These are phyloP conservation scores for Clonostachys rhizophaga DNA, from an alignment of 2,329 filamentous ascomycete species.

Conservation along the genomic window DNA sequence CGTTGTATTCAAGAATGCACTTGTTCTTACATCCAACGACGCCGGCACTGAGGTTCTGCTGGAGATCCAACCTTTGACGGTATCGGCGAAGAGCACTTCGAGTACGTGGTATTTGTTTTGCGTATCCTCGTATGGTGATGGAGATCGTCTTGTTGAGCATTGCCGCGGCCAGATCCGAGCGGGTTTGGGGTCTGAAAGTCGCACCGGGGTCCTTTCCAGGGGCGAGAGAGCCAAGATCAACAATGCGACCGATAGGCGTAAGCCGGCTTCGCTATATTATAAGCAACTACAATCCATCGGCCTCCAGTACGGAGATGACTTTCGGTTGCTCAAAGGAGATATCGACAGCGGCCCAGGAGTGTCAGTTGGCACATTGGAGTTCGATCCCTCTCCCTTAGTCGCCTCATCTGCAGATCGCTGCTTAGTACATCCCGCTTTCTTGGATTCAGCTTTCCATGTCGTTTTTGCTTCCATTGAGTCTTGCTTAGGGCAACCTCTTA, in stretches of 20 bases:
- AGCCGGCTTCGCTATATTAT: not conserved
- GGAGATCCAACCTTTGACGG: conserved; percentile 8
- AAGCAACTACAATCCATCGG: not conserved
- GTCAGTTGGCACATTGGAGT: not conserved
- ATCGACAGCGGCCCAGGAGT: not conserved
- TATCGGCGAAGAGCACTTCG: conserved; percentile 7
- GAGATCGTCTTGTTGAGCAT: conserved; percentile 13
- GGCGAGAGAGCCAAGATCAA: not conserved
- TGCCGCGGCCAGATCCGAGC: conserved; percentile 9
- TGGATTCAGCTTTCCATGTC: conserved; percentile 16
- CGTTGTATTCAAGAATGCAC: conserved; percentile 8
- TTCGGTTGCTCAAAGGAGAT: not conserved
- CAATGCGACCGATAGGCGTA: not conserved
- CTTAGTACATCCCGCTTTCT: conserved; percentile 5
- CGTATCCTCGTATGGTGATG: conserved; percentile 9
- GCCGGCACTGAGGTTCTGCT: conserved; percentile 9
- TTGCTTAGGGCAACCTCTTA: conserved; percentile 10
- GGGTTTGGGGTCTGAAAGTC: too few species aligned
- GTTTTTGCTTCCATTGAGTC: conserved; percentile 15
- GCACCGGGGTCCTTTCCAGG: not conserved
- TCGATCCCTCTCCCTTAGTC: not conserved
- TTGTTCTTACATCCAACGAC: conserved; percentile 7
- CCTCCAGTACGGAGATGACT: not conserved
- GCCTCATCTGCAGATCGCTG: not conserved
- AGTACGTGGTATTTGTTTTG: conserved; percentile 13